These are phyloP conservation scores for Taiozyma sp. DNA, from an alignment of 1,139 yeast species.

Conservation along the genomic window DNA sequence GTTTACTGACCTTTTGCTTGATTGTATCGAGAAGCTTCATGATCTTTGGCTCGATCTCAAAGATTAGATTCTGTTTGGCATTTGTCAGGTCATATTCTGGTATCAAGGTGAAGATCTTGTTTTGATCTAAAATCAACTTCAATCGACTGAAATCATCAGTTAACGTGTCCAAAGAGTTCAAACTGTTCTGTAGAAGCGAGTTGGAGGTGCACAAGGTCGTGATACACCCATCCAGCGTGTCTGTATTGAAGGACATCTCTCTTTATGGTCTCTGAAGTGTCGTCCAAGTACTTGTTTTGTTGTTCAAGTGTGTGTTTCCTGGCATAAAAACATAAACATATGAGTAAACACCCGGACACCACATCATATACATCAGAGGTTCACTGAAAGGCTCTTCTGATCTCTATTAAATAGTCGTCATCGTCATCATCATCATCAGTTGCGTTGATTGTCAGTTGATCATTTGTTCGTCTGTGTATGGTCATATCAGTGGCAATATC, in stretches of 20 bases:
- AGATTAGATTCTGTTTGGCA: slow-evolving; percentile 29
- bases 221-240: slow-evolving; percentile 17
- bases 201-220: slow-evolving; percentile 16
- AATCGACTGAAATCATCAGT: slow-evolving; percentile 19
- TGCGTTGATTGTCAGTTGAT: background rate
- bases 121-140: slow-evolving; percentile 18
- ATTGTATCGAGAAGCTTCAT: slow-evolving; percentile 29
- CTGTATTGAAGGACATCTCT: slow-evolving; percentile 4
- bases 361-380: background rate
- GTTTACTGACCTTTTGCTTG: slow-evolving; percentile 31
- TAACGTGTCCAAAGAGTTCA: slow-evolving; percentile 16
- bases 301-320: too few species aligned
- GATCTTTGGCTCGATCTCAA: slow-evolving; percentile 33
- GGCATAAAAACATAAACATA: background rate
- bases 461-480: background rate
- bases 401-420: background rate
- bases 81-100: slow-evolving; percentile 34
- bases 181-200: slow-evolving; percentile 11
- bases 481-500: background rate
- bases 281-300: too few species aligned
- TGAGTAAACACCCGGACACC: background rate
- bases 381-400: background rate
- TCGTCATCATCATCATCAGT: background rate
- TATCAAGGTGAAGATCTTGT: slow-evolving; percentile 30
- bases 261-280: background rate